Percentiles rank a stretch among this genome's conserved stretches.
These are phyloP conservation scores for Dissophora ornata DNA, from an alignment of 192 early-diverging fungal species.

Conservation along the genomic window DNA sequence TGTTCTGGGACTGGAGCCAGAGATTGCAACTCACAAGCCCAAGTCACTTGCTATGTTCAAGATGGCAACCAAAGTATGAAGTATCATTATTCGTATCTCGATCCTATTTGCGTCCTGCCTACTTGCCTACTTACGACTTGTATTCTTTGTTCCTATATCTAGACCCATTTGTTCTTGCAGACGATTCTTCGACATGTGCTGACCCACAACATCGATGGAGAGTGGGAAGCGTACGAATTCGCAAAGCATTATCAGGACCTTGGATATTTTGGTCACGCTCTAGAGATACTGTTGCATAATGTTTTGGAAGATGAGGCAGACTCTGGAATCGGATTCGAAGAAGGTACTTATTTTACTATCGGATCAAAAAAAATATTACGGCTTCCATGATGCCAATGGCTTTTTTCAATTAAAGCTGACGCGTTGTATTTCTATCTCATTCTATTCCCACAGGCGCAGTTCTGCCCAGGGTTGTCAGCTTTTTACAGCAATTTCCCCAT, in stretches of 20 bases:
- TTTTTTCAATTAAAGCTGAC: no score
- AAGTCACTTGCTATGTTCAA: conserved; percentile 73
- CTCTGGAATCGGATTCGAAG: conserved; percentile 50
- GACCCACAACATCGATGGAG: conserved; percentile 48
- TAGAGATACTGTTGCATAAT: conserved; percentile 92
- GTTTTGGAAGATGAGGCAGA: conserved; percentile 88
- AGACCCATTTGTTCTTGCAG: conserved; percentile 85
- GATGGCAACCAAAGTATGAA: conserved; percentile 71
- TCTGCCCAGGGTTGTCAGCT: conserved; percentile 76
- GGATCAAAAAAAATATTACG: no score
- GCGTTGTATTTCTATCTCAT: not conserved
- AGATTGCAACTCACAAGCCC: conserved; percentile 63
- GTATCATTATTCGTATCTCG: no score
- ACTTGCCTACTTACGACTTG: no score
- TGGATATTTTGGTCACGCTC: conserved; percentile 90
- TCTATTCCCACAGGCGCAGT: conserved; percentile 56
- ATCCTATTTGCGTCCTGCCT: no score
- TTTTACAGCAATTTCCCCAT: conserved; percentile 84
- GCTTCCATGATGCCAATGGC: no score
- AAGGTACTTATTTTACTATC: conserved; percentile 58
- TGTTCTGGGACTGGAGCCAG: conserved; percentile 80
- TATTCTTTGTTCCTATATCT: no score
- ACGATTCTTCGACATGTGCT: conserved; percentile 73
- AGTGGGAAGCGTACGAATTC: conserved; percentile 75
- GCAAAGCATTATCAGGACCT: conserved; percentile 76